These are phyloP conservation scores for Pyricularia grisea DNA, from an alignment of 2,329 filamentous ascomycete genomes.

Conservation along the genomic window DNA sequence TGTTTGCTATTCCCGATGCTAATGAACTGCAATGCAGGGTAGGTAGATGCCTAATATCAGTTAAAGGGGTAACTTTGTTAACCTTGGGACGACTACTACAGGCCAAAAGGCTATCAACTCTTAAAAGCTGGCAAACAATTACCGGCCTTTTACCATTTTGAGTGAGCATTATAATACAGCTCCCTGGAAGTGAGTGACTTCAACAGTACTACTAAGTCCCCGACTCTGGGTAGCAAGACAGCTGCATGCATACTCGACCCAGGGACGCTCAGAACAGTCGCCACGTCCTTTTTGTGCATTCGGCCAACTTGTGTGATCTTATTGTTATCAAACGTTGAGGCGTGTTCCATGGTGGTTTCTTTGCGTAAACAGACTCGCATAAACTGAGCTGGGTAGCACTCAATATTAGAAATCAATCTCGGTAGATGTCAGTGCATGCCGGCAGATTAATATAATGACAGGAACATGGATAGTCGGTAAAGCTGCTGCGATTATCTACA, in stretches of 20 bases:
- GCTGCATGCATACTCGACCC: too few species aligned
- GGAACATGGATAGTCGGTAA: not conserved
- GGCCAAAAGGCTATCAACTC: not conserved
- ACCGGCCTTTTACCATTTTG: too few species aligned
- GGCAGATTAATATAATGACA: not conserved
- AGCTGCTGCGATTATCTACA: not conserved
- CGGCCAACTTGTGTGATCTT: not conserved
- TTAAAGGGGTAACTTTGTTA: not conserved
- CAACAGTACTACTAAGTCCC: too few species aligned
- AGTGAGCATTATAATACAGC: too few species aligned
- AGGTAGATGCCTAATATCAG: not conserved
- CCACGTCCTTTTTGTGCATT: not conserved
- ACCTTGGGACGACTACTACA: not conserved
- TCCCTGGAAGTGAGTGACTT: too few species aligned
- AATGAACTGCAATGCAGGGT: not conserved
- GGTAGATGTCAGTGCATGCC: too few species aligned
- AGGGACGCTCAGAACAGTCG: not conserved
- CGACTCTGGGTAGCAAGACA: too few species aligned
- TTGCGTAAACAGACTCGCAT: not conserved
- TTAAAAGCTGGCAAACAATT: too few species aligned
- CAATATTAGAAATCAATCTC: not conserved
- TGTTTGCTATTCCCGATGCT: not conserved
- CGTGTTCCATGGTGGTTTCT: not conserved
- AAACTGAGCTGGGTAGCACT: not conserved
- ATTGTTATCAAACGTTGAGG: not conserved